phyloP scores from a whole-genome alignment of 257 asterid genomes.

The Catharanthus roseus region DNA sequence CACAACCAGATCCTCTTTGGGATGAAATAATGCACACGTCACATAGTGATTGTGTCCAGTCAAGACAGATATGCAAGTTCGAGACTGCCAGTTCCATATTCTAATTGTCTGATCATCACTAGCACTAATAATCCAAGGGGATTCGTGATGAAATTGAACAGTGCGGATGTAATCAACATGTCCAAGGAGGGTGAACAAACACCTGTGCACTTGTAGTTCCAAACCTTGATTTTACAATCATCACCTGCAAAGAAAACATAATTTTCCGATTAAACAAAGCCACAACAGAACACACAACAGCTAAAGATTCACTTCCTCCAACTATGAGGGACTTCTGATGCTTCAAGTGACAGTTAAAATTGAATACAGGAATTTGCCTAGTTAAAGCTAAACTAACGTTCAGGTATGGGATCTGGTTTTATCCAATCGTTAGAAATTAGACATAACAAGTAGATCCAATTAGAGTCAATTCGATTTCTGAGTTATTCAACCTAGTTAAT shows the following conservation, averaged over 20 bases:
- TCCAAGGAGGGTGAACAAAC: constrained; percentile 94
- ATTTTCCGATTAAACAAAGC: background rate
- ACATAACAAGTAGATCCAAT: too few relatives aligned
- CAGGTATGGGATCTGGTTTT: too few relatives aligned
- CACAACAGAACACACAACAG: background rate
- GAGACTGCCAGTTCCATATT: constrained; percentile 99
- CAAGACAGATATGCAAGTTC: constrained; percentile 87
- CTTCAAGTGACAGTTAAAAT: too few relatives aligned
- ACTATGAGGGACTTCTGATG: too few relatives aligned
- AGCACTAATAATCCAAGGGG: constrained; percentile 97
- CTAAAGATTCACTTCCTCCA: background rate
- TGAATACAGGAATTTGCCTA: too few relatives aligned
- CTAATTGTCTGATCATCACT: constrained; percentile 98
- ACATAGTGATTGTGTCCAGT: constrained; percentile 98
- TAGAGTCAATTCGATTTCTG: background rate
- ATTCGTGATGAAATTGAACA: constrained; percentile 83
- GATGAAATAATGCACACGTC: constrained; percentile 96
- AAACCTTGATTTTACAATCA: constrained; percentile 95
- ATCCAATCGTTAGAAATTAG: too few relatives aligned
- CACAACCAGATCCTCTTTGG: constrained; percentile 92
- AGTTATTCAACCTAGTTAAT: constrained; percentile 10
- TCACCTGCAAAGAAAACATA: constrained; percentile 55
- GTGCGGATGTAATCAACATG: constrained; percentile 97
- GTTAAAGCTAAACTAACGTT: too few relatives aligned
- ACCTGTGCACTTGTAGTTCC: constrained; percentile 96